Base-by-base conservation (phyloP, 2,329 filamentous ascomycete species). In the Fusarium aywerte region DNA sequence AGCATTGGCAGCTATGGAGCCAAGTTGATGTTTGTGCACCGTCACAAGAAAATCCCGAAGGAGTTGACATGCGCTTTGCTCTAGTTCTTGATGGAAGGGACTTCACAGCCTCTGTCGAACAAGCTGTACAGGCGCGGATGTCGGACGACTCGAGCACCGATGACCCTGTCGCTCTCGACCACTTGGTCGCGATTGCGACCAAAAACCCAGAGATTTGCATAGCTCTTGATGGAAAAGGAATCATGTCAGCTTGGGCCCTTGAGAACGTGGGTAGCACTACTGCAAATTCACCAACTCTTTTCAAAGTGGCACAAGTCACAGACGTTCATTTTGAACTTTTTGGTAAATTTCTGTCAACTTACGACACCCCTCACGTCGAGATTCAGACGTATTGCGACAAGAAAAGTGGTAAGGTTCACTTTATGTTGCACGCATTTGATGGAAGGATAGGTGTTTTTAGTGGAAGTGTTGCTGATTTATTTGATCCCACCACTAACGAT, bases 181-280 rank as follows among this genome's bases (percentile, higher is more conserved):
- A 97, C 74, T 82, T 98, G 7, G 90, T 97, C 40, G 91, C 93
- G 69, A 86, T 97, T 69, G 92, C 93, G 11, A 96, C 95, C 64
- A 90, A 90, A 51, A 91, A 86, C 56, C 92, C 94, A 0, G 96
- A 99, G 75, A 87, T 99, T 4, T 96, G 93, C 69, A 84, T 98
- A 23, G 89, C 95, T 10, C 83, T 97, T 45, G 93, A 98, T 77
- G 89, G 90, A n/a, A 82, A 85, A 45, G 95, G 95, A 2, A 89
- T 90, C 68, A 92, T 98, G 90, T 93, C 92, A 38, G 93, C 92
- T 0, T 97, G 95, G 92, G 95, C 93, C 1, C 80, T 99, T 56
- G 94, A 98, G 76, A 94, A 95, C 73, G 86, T 97, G 20, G 90
- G 91, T 33, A 89, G 87, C 71, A 92, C 90, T 73, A 82, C 84